Evolutionary conservation across 305 asterid genomes (phyloP).

Genomic region (Plantago lanceolata): DNA sequence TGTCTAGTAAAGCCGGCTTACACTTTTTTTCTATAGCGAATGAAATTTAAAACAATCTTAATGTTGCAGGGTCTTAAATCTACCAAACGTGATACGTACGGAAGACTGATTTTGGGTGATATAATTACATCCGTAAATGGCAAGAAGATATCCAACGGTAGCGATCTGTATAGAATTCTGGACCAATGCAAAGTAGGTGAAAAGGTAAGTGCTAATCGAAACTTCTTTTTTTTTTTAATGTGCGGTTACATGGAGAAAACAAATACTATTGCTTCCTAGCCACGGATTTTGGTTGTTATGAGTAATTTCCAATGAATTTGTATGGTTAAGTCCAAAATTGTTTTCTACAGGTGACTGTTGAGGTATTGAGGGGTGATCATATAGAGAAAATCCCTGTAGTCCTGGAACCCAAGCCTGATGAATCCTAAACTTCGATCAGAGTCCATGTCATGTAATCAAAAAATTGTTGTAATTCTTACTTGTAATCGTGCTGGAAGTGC

Average conservation of each 20-base stretch:
- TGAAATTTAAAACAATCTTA: conserved; percentile 9
- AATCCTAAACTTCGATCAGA: conserved; percentile 35
- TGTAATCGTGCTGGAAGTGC: no score
- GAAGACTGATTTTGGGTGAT: conserved; percentile 87
- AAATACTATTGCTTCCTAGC: no score
- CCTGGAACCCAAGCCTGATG: conserved; percentile 91
- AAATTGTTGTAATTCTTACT: no score
- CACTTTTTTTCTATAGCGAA: no score
- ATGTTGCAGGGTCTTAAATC: conserved; percentile 71
- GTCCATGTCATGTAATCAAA: no score
- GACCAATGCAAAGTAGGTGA: conserved; percentile 96
- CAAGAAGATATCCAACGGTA: conserved; percentile 74
- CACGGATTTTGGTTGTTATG: no score
- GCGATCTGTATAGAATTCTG: conserved; percentile 90
- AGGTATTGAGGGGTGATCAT: conserved; percentile 88
- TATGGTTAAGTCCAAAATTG: background rate
- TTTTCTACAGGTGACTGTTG: conserved; percentile 58
- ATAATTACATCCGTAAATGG: conserved; percentile 87
- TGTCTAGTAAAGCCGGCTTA: conserved; percentile 1
- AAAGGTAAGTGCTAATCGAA: conserved; percentile 38
- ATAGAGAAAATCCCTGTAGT: conserved; percentile 77
- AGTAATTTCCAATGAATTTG: background rate
- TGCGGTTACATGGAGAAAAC: no score
- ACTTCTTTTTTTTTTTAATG: background rate
- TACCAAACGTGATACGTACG: conserved; percentile 88